Evolutionary conservation across 192 early-diverging fungal species (phyloP).

Genomic region (Gonapodya prolifera): DNA sequence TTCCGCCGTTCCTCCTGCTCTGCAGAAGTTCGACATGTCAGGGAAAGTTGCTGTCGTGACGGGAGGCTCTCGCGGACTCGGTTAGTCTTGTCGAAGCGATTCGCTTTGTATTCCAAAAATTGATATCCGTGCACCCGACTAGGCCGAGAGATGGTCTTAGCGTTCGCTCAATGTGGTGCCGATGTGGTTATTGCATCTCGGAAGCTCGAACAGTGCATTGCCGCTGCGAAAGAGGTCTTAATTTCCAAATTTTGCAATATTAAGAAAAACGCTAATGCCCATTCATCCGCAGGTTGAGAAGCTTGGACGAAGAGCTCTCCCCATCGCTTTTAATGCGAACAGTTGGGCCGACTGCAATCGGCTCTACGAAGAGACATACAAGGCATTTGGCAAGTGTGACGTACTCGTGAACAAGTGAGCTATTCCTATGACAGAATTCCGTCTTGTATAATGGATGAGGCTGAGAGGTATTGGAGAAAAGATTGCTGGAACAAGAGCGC

Average conservation of each 20-base stretch:
- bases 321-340: neutral
- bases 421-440: neutral
- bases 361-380: neutral
- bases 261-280: no score
- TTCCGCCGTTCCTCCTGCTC: no score
- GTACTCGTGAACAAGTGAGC: neutral
- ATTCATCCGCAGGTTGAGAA: no score
- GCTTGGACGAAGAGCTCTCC: neutral
- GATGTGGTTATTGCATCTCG: neutral
- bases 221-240: neutral
- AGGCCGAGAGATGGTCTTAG: neutral
- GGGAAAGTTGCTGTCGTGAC: neutral
- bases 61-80: neutral
- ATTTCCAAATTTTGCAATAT: no score
- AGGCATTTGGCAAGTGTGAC: neutral
- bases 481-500: no score
- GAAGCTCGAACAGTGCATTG: neutral
- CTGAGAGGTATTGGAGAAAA: no score
- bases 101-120: no score
- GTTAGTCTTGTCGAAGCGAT: no score
- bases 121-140: no score
- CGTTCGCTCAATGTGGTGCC: neutral
- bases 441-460: no score
- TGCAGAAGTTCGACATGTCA: neutral
- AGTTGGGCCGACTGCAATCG: neutral